Conservation (phyloP, 169 alveolate species). For the Plasmodium reichenowi region DNA sequence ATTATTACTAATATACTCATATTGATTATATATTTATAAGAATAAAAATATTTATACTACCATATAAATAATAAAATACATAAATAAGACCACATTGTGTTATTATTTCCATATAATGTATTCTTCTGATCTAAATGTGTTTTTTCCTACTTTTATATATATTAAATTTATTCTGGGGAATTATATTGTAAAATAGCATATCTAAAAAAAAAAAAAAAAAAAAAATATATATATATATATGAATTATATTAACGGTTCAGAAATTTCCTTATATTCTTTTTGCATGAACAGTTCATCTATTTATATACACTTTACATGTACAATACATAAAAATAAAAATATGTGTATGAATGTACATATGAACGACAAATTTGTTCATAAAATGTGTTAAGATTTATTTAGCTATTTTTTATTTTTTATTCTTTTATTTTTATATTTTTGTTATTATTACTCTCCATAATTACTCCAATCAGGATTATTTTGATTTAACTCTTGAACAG, state of each 20-base stretch:
- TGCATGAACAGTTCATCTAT: not conserved
- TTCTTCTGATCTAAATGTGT: too few species aligned
- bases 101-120: too few species aligned
- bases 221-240: not conserved
- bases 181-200: conserved; percentile 60
- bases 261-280: not conserved
- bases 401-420: not conserved
- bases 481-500: conserved; percentile 46
- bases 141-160: not conserved
- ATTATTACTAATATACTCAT: not conserved
- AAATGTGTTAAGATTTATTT: not conserved
- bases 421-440: conserved; percentile 32
- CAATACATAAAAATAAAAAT: not conserved
- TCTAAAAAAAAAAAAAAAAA: conserved; percentile 7
- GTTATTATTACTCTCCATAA: conserved; percentile 69
- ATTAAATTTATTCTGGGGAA: conserved; percentile 2
- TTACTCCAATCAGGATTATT: conserved; percentile 57
- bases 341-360: not conserved
- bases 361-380: too few species aligned
- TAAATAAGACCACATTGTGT: too few species aligned
- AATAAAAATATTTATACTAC: too few species aligned
- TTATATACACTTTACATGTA: not conserved
- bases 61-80: too few species aligned
- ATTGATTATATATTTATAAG: too few species aligned
- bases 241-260: too few species aligned